Conservation (phyloP, 1,284 basidiomycete genomes). For the Macrocystidia cucumis region DNA sequence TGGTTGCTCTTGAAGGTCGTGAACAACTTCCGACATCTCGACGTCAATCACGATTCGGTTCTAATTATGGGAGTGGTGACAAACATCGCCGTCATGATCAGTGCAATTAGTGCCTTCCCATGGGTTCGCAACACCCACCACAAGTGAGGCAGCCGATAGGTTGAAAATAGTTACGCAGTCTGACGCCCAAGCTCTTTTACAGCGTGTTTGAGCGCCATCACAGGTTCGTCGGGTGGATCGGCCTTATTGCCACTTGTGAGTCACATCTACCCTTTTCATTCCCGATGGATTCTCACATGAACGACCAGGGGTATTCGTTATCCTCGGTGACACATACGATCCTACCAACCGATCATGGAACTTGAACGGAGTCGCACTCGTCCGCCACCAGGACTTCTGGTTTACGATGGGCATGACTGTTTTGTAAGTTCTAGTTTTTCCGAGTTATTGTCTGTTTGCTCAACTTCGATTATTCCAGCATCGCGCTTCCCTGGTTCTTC, state of each 20-base stretch:
- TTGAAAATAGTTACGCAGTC: neutral
- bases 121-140: constrained; percentile 72
- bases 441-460: neutral
- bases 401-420: constrained; percentile 62
- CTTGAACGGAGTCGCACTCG: constrained; percentile 40
- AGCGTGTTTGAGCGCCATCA: constrained; percentile 39
- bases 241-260: constrained; percentile 51
- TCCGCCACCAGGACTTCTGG: constrained; percentile 71
- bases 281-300: constrained; percentile 5
- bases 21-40: constrained; percentile 38
- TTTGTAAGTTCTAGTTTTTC: constrained; percentile 38
- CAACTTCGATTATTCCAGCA: constrained; percentile 32
- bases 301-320: constrained; percentile 60
- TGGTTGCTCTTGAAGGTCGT: constrained; percentile 61
- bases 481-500: constrained; percentile 66
- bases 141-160: constrained; percentile 42
- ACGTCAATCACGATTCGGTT: constrained; percentile 43
- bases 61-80: constrained; percentile 53
- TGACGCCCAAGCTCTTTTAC: neutral
- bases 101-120: constrained; percentile 55
- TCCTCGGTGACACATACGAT: constrained; percentile 57
- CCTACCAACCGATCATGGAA: constrained; percentile 45
- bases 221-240: constrained; percentile 69
- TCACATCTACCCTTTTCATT: constrained; percentile 2
- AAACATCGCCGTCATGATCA: constrained; percentile 44